Base-by-base conservation (phyloP, 805 yeast species). In the Candida boleticola region DNA sequence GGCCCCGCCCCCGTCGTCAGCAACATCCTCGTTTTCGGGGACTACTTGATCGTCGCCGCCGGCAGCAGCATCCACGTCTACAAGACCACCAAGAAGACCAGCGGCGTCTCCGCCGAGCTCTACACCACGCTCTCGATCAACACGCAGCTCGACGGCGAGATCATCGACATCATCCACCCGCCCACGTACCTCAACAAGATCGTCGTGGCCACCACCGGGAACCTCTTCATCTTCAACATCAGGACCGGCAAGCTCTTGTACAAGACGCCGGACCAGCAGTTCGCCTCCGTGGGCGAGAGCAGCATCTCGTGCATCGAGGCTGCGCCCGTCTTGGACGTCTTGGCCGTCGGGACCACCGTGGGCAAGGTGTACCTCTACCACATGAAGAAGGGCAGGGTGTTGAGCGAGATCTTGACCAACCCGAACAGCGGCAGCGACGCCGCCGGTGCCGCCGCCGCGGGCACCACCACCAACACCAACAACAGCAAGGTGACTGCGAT, bases 181-280 rank as follows among this genome's bases (percentile, higher is more conserved):
- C 90, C 97, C 23, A 92, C 99, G 0, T 90, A 92, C 58, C 63
- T 95, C 55, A 93, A 93, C 70, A 93, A 93, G 58, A 68, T 95
- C 21, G 83, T 85, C 1, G 81, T 92, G 23, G 87, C 90, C n/a
- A 87, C 97, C 1, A 71, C 82, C 3, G 61, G 76, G 2, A 73
- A 77, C 36, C 44, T 90, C 11, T 61, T 79, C 39, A 65, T 95
- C 21, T 77, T 75, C 63, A 95, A 93, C 55, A 69, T 90, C 42
- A 78, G 88, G 53, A 80, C 96, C 0, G 89, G 89, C 1, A 88
- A 84, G 59, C 54, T 82, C 20, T 52, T 93, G 19, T 86, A 61
- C 66, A 76, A 79, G 26, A 71, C 83, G 2, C 58, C 63, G 9
- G 64, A 53, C 17, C 63, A 66, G 20, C 80, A 74, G 41, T 79